phyloP scores from a whole-genome alignment of 2,329 filamentous ascomycete species.

The Thermomyces lanuginosus region DNA sequence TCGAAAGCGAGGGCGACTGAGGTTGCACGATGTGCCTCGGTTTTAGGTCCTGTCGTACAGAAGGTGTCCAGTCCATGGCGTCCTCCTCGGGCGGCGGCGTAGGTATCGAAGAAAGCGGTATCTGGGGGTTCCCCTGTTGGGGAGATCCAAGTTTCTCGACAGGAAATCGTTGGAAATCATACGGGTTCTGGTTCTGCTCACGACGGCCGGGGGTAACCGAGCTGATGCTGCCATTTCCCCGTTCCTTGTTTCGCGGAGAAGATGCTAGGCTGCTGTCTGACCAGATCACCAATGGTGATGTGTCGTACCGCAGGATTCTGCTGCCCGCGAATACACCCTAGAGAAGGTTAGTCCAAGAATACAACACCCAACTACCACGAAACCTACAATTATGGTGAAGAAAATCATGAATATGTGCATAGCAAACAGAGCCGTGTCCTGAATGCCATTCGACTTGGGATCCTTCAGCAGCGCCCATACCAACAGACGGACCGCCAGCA shows the following conservation, averaged over 20 bases:
- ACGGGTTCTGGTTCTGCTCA: no score
- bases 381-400: conserved; percentile 24
- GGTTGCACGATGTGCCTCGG: conserved; percentile 8
- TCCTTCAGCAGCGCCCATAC: conserved; percentile 30
- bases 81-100: conserved; percentile 25
- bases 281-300: conserved; percentile 27
- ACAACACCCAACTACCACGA: neutral
- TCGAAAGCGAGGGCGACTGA: neutral
- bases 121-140: conserved; percentile 9
- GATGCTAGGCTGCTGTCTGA: conserved; percentile 19
- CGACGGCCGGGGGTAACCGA: conserved; percentile 1
- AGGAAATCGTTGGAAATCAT: conserved; percentile 24
- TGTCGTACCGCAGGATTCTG: conserved; percentile 24
- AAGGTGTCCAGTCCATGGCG: conserved; percentile 37
- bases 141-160: conserved; percentile 23
- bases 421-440: conserved; percentile 15
- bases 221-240: neutral
- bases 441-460: conserved; percentile 18
- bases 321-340: conserved; percentile 24
- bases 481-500: conserved; percentile 28
- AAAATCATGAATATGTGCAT: conserved; percentile 25
- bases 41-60: conserved; percentile 20
- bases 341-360: conserved; percentile 1
- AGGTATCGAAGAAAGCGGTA: conserved; percentile 12
- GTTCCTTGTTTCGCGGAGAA: conserved; percentile 4